Evolutionary conservation across 148 eudicot genomes (phyloP), one percentile per base, ranked within the genome.

Genomic region (Rhododendron vialii): DNA sequence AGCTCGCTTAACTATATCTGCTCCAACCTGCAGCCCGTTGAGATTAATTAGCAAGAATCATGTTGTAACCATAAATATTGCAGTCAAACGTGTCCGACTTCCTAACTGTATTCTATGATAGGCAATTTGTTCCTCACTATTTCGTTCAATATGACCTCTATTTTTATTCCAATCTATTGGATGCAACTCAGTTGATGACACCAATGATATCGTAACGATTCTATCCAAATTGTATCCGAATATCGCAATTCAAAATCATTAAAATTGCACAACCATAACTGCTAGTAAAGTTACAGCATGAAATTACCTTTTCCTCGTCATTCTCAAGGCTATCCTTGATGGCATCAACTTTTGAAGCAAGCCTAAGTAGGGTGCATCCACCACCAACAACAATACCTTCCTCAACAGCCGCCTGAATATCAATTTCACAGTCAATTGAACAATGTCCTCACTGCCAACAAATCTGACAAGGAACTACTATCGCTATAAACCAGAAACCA

Each of bases 381-480:
- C 96, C 96, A 85, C 96, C 96, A 53, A 91, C 93, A 33, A 94
- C 95, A 85, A 93, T 94, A 28, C 96, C 96, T 90, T 94, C 96
- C 87, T 91, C 95, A 84, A 94, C 95, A 77, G 97, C 97, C 73
- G 97, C 97, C 95, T 93, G 87, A 74, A 48, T 57, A 26, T 3
- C 28, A 73, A 81, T 71, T 69, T 33, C 4, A 33, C 87, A 78
- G n/a, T 50, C 12, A 13, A 79, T 11, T 61, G 28, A n/a, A 7
- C 7, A 15, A 33, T 71, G 13, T 33, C 35, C 75, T 71, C 43
- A 55, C 22, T 26, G 57, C 5, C 7, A 41, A 20, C 13, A 73
- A 7, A 69, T 48, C 48, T 28, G 18, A 69, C 75, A 28, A 28
- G 20, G 38, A 33, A 71, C 76, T 13, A 71, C 22, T 4, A 13